Percentiles rank a stretch among this genome's conserved stretches.
phyloP scores from a whole-genome alignment of 2,329 filamentous ascomycete genomes.

The Aureobasidium namibiae region DNA sequence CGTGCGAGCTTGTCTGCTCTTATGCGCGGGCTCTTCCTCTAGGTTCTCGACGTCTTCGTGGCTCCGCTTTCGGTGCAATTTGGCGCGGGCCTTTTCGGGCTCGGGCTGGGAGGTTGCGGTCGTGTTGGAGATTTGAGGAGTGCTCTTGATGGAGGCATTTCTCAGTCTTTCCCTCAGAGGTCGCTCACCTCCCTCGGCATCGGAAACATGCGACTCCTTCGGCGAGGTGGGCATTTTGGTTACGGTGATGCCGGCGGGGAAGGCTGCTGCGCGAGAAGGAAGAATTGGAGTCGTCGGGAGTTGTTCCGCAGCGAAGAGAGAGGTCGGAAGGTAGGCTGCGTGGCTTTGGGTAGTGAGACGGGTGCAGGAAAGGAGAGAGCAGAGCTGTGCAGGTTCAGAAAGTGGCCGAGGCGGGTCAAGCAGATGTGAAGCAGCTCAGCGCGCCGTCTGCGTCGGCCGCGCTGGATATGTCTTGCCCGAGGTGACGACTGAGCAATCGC shows the following conservation, averaged over 20 bases:
- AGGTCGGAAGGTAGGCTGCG: not conserved
- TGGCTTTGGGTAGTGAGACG: not conserved
- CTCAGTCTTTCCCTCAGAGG: slow-evolving; percentile 54
- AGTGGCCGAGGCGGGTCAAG: slow-evolving; percentile 2
- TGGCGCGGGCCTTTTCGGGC: slow-evolving; percentile 20
- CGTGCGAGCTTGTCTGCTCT: slow-evolving; percentile 36
- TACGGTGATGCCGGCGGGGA: not conserved
- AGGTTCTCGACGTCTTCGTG: slow-evolving; percentile 32
- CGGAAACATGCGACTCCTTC: slow-evolving; percentile 22
- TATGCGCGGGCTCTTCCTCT: slow-evolving; percentile 24
- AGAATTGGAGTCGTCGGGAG: not conserved
- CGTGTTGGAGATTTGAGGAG: not conserved
- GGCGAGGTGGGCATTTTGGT: slow-evolving; percentile 20
- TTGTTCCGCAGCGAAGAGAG: not conserved
- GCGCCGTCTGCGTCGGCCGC: not conserved
- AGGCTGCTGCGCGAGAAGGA: not conserved
- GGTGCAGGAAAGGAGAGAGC: not conserved
- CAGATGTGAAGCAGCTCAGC: slow-evolving; percentile 4
- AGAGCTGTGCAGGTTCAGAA: not conserved
- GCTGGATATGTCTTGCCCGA: slow-evolving; percentile 2
- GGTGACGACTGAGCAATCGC: not conserved
- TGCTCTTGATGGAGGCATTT: slow-evolving; percentile 47
- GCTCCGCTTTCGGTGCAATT: slow-evolving; percentile 37
- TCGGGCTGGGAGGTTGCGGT: not conserved
- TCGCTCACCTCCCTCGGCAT: slow-evolving; percentile 44